Evolutionary conservation across 208 protist species (phyloP), one percentile per base, ranked within the genome.

Genomic region (Acanthamoeba culbertsoni): DNA sequence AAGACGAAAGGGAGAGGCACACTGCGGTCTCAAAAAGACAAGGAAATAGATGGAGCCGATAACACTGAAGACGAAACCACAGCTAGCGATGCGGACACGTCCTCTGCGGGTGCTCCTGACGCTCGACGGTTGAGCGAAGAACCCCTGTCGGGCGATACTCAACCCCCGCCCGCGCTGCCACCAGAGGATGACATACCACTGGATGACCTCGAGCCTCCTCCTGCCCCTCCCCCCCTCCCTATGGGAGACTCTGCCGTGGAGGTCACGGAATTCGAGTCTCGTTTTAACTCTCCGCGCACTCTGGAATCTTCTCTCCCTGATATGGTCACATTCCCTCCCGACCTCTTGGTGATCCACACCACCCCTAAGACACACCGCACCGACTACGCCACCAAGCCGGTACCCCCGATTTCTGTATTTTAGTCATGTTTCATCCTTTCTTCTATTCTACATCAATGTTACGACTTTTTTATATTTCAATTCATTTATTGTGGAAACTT

Each of bases 251-350:
- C 43, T 12, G 59, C 18, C 14, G 45, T 45, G 14, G 88, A 93
- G 62, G 37, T 42, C 14, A 93, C 88, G 37, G 45, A 55, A 8
- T 93, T 93, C 88, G 88, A 93, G 18, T 57, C 57, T 0, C 84
- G 84, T 55, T 91, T 63, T 43, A 20, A 51, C n/a, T 63, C 46
- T 14, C 48, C 57, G 26, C 57, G 4, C 4, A 71, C 18, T 33
- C 55, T 91, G 0, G 84, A 43, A 16, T 71, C 84, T 1, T 28
- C 5, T 2, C 55, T 40, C 23, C 84, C 57, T 18, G 53, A 91
- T 14, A 40, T 91, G 42, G 65, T 79, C 62, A 62, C 57, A 57
- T 82, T 93, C 28, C 88, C 88, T 31, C 43, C 88, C 10, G 63
- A 93, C 63, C 48, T 48, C 43, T 31, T 93, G 28, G 18, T 53